A percentile compares a stretch with the other conserved stretches of the same genome.
These are phyloP conservation scores for Ceratocystis huliohia DNA, from an alignment of 2,329 filamentous ascomycete genomes.

Conservation along the genomic window DNA sequence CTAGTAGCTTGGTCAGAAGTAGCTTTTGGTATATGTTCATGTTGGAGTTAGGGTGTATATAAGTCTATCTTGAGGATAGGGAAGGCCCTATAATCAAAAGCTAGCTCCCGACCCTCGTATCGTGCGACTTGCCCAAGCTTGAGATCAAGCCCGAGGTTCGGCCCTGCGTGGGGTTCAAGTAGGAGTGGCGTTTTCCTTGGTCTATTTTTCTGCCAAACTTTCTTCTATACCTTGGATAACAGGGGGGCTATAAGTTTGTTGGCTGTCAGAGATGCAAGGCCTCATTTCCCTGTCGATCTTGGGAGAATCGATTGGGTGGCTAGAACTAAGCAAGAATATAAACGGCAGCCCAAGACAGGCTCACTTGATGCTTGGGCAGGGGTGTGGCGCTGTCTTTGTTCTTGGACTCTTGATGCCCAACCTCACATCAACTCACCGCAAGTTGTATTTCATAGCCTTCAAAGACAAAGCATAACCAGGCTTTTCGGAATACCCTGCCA, in stretches of 20 bases:
- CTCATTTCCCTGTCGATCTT: conserved; percentile 6
- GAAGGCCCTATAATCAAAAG: background rate
- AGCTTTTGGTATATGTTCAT: background rate
- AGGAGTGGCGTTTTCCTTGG: background rate
- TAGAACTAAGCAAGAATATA: background rate
- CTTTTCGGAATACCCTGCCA: background rate
- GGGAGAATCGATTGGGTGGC: background rate
- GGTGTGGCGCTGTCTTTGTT: background rate
- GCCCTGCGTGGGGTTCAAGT: background rate
- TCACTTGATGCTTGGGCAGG: conserved; percentile 1
- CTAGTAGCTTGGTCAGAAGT: too few species aligned
- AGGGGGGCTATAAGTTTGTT: background rate
- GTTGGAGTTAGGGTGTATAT: background rate
- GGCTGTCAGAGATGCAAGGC: conserved; percentile 2
- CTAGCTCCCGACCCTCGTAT: background rate
- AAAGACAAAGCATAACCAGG: background rate
- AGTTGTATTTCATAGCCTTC: background rate
- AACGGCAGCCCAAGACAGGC: background rate
- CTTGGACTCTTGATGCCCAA: conserved; percentile 11
- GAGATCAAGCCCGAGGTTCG: background rate
- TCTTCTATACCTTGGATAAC: background rate
- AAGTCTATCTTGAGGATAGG: background rate
- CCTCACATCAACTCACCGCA: conserved; percentile 7
- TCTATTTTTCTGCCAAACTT: background rate
- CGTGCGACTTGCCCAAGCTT: background rate